A percentile compares a stretch with the other conserved stretches of the same genome.
Conservation (phyloP, 345 rosid genomes). For the Acer saccharum region DNA sequence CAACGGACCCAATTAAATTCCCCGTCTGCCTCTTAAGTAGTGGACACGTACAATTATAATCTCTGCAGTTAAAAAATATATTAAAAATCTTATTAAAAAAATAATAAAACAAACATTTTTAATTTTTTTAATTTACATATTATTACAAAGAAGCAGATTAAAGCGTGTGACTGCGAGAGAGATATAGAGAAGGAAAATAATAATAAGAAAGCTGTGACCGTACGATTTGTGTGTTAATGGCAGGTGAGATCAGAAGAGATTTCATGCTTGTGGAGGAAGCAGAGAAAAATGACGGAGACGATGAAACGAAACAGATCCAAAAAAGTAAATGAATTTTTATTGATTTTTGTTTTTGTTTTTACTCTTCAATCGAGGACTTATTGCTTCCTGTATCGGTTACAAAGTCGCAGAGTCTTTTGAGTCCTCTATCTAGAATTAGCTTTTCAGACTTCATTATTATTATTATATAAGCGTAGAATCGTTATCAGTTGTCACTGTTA, state of each 20-base stretch:
- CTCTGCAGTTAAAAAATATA: background rate
- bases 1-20: constrained; percentile 10
- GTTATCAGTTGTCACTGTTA: background rate
- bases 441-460: background rate
- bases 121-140: too few relatives aligned
- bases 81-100: background rate
- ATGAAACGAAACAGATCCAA: constrained; percentile 14
- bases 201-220: background rate
- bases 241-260: constrained; percentile 14
- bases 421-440: constrained; percentile 4
- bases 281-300: constrained; percentile 6
- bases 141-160: background rate
- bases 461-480: background rate
- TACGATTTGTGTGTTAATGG: constrained; percentile 13
- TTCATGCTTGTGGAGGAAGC: background rate
- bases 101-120: background rate
- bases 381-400: constrained; percentile 20
- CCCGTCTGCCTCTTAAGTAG: constrained; percentile 23
- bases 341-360: background rate
- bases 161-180: constrained; percentile 13
- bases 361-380: constrained; percentile 13
- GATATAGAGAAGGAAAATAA: background rate
- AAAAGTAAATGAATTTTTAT: background rate
- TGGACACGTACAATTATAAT: constrained; percentile 15
- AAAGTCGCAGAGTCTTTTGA: constrained; percentile 10